Percentiles rank a stretch among this genome's conserved stretches.
phyloP scores from a whole-genome alignment of 2,329 filamentous ascomycete species.

The Ophiosphaerella korrae region DNA sequence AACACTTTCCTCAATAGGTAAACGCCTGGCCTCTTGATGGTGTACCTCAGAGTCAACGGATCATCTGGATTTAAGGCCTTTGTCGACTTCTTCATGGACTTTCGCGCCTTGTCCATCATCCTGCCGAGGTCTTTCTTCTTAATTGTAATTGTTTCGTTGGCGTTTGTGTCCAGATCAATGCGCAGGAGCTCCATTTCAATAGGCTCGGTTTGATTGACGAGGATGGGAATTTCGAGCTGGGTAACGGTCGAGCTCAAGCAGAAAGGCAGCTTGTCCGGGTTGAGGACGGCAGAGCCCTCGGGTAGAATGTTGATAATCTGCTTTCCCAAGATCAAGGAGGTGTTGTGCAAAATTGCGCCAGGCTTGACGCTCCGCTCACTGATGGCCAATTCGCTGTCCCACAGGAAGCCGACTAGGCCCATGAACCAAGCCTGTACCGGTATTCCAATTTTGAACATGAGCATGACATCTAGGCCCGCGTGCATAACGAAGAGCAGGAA shows the following conservation, averaged over 20 bases:
- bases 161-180: constrained; percentile 79
- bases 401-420: constrained; percentile 77
- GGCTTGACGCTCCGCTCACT: constrained; percentile 93
- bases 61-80: constrained; percentile 56
- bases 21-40: constrained; percentile 82
- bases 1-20: constrained; percentile 85
- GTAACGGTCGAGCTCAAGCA: constrained; percentile 72
- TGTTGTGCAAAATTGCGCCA: constrained; percentile 84
- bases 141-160: constrained; percentile 80
- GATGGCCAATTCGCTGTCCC: constrained; percentile 89
- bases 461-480: constrained; percentile 74
- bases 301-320: constrained; percentile 98
- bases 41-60: constrained; percentile 72
- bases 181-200: constrained; percentile 87
- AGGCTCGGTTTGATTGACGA: constrained; percentile 91
- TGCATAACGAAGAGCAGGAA: constrained; percentile 74
- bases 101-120: constrained; percentile 72
- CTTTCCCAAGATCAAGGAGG: constrained; percentile 90
- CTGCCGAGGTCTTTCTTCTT: constrained; percentile 74
- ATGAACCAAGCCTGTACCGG: constrained; percentile 76
- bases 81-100: constrained; percentile 64
- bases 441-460: constrained; percentile 90
- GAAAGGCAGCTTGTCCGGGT: constrained; percentile 79
- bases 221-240: constrained; percentile 74
- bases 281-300: constrained; percentile 89